Base-by-base conservation (phyloP, 1,139 yeast species). In the Kodamaea suecica region DNA sequence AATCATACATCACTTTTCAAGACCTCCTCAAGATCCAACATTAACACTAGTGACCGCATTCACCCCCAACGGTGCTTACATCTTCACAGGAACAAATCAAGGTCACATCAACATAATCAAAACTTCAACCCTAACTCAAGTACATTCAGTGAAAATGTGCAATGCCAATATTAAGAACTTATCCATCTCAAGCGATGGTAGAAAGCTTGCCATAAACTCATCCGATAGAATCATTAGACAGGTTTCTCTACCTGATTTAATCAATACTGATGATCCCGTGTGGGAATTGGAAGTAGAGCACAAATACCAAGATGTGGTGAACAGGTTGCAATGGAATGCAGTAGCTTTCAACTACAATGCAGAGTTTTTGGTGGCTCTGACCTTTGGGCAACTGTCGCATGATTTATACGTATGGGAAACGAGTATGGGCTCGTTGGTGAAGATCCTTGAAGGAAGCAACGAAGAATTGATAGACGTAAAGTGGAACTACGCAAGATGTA, bases 331-430 rank as follows among this genome's bases (percentile, higher is more conserved):
- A 53, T 90, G 97, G 97, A 88, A 88, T 55, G 70, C 88, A 1
- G 80, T 86, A 1, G 67, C 80, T 9, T 82, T 86, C 59, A 81
- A 81, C 47, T 79, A 83, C 44, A 80, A 82, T 42, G 92, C 85
- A 0, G 97, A 90, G 43, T 90, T 84, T 55, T 62, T 90, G 10
- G 80, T 87, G 33, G 97, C 97, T 0, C 81, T 95, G 1, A 85
- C 96, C 0, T 84, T 78, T 53, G 96, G 95, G 14, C 83, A 85
- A 19, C 78, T 86, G 10, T 80, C 87, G 2, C 96, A 88, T 51
- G 96, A 87, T 49, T 70, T 92, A 31, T 90, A 88, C 56, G 76
- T 92, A 41, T 90, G 97, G 97, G 97, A 92, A 52, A 85, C 96
- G 0, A 70, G 79, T 9, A 73, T 84, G 70, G 97, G 97, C 0